phyloP scores from a whole-genome alignment of 352 stramenopile genomes.

The Blastocystis sp. region DNA sequence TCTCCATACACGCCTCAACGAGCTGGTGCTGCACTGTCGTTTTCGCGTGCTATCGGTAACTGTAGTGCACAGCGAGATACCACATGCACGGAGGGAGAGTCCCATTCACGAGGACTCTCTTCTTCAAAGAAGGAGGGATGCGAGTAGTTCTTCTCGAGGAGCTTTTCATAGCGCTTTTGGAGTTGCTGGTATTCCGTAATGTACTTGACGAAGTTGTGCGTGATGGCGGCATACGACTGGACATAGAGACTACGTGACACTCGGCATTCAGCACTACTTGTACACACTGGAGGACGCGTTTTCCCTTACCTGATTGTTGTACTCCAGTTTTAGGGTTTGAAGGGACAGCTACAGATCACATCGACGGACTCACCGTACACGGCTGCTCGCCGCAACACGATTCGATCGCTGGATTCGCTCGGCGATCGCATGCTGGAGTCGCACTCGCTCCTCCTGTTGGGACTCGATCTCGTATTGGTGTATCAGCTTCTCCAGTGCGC shows the following conservation, averaged over 20 bases:
- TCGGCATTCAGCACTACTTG: neutral
- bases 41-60: neutral
- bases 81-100: constrained; percentile 4
- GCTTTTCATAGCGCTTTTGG: constrained; percentile 18
- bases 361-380: neutral
- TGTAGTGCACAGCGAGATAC: neutral
- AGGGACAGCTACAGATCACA: constrained; percentile 12
- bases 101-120: neutral
- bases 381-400: constrained; percentile 27
- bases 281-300: constrained; percentile 29
- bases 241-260: constrained; percentile 37
- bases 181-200: constrained; percentile 48
- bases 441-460: constrained; percentile 3
- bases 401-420: constrained; percentile 30
- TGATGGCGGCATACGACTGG: constrained; percentile 56
- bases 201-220: constrained; percentile 40
- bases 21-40: constrained; percentile 48
- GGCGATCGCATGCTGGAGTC: constrained; percentile 17
- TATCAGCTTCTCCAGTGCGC: constrained; percentile 15
- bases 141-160: constrained; percentile 24
- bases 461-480: constrained; percentile 24
- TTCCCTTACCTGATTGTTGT: constrained; percentile 38
- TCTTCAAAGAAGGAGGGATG: constrained; percentile 1
- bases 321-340: constrained; percentile 59
- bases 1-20: constrained; percentile 55